Conservation (phyloP, 2,329 filamentous ascomycete genomes). For the Plectosphaerella plurivora region DNA sequence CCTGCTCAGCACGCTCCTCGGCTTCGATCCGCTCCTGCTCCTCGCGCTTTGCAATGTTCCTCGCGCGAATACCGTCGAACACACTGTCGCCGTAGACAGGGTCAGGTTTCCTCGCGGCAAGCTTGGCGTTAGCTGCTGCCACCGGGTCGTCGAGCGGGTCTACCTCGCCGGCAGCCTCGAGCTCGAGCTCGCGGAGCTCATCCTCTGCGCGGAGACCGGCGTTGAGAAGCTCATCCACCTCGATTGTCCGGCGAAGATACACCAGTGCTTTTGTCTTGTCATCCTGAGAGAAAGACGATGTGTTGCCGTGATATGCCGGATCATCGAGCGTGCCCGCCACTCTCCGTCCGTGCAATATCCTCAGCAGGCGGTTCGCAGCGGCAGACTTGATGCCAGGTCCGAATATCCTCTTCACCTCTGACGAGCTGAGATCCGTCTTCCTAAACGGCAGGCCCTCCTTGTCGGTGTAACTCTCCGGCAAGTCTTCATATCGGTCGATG, state of each 20-base stretch:
- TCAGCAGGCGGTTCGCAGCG: conserved; percentile 49
- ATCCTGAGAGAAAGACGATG: conserved; percentile 32
- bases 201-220: conserved; percentile 59
- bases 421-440: conserved; percentile 39
- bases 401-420: conserved; percentile 45
- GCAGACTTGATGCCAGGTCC: conserved; percentile 37
- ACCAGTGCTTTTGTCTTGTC: conserved; percentile 43
- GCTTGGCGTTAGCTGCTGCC: conserved; percentile 9
- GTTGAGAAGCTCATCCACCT: conserved; percentile 57
- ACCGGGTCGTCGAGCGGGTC: conserved; percentile 13
- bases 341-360: conserved; percentile 57
- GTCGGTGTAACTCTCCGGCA: conserved; percentile 56
- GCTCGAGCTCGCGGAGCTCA: conserved; percentile 51
- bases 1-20: conserved; percentile 28
- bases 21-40: conserved; percentile 39
- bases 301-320: conserved; percentile 45
- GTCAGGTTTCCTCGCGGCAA: conserved; percentile 25
- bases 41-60: conserved; percentile 44
- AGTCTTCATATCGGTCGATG: conserved; percentile 50
- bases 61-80: conserved; percentile 52
- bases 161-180: conserved; percentile 17
- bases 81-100: conserved; percentile 54
- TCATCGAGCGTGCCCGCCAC: conserved; percentile 62
- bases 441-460: conserved; percentile 50
- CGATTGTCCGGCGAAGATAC: conserved; percentile 50